Base-by-base conservation (phyloP, 2,329 filamentous ascomycete species). In the Aureobasidium sp. region DNA sequence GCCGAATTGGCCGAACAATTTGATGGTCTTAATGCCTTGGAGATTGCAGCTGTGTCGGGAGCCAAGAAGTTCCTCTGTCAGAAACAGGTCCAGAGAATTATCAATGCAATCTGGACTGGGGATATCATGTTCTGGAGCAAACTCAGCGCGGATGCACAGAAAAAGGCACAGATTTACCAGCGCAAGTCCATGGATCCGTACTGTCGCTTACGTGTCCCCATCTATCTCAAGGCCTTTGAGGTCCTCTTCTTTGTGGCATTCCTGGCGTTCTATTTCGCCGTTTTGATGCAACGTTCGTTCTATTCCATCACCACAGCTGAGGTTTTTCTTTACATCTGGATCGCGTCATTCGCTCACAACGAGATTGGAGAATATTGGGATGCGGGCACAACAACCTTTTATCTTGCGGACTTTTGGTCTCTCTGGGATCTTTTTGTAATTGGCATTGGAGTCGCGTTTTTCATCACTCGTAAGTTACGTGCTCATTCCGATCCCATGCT, bases 91-190 rank as follows among this genome's bases (percentile, higher is more conserved):
- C 91, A 96, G 71, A 89, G 88, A 69, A 88, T 95, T 66, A 84
- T 96, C 65, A 87, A 88, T 50, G 88, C 88, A 53, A 89, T 96
- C 60, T 95, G 91, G 90, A 85, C 87, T 65, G 91, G 91, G 50
- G 87, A 92, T 66, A 91, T 96, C 64, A 84, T 92, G 41, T 94
- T 95, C 72, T 96, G 90, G 91, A 87, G 91, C 64, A 84, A 80
- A 6, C 77, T 96, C n/a, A 87, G 84, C 9, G 82, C 90, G 9
- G 79, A 88, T 68, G 85, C 89, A 0, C 83, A 81, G 62, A 96
- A 95, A 74, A 85, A 85, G 69, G 87, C 90, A 1, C 86, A 87
- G 26, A 84, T 89, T 66, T 95, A 94, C 75, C 89, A 89, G 70
- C 77, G 79, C 66, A 73, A 73, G 74, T 78, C 81, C 15, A 80